phyloP scores from a whole-genome alignment of 1,139 yeast species.

The Saccharomyces hybrid region DNA sequence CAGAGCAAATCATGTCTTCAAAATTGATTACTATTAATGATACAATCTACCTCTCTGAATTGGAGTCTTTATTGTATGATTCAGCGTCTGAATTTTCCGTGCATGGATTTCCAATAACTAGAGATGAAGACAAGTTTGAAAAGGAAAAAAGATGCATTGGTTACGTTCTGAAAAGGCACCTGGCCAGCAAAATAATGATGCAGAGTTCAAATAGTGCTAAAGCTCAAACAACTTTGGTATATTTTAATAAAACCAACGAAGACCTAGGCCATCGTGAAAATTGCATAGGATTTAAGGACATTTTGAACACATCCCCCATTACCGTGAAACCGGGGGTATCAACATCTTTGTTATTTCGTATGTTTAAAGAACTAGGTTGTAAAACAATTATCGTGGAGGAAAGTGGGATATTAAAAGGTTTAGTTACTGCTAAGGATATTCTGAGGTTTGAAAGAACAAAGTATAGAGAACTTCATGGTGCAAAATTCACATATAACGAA shows the following conservation, averaged over 20 bases:
- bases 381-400: slow-evolving; percentile 59
- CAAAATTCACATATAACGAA: slow-evolving; percentile 22
- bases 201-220: slow-evolving; percentile 11
- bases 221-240: slow-evolving; percentile 13
- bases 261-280: slow-evolving; percentile 9
- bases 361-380: slow-evolving; percentile 78
- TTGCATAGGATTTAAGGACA: slow-evolving; percentile 35
- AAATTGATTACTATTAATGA: slow-evolving; percentile 45
- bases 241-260: slow-evolving; percentile 15
- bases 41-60: slow-evolving; percentile 25
- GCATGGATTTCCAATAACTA: slow-evolving; percentile 52
- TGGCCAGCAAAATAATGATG: slow-evolving; percentile 12
- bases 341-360: slow-evolving; percentile 55
- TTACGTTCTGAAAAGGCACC: slow-evolving; percentile 23
- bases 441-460: slow-evolving; percentile 39
- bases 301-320: slow-evolving; percentile 56
- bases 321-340: slow-evolving; percentile 48
- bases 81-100: slow-evolving; percentile 32
- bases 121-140: slow-evolving; percentile 19
- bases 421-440: slow-evolving; percentile 64
- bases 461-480: slow-evolving; percentile 24
- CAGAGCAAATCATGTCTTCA: slow-evolving; percentile 59
- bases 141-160: slow-evolving; percentile 24
- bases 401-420: slow-evolving; percentile 46
- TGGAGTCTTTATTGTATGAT: slow-evolving; percentile 29